Evolutionary conservation across 306 rosid species (phyloP).

Genomic region (Rosa persica): DNA sequence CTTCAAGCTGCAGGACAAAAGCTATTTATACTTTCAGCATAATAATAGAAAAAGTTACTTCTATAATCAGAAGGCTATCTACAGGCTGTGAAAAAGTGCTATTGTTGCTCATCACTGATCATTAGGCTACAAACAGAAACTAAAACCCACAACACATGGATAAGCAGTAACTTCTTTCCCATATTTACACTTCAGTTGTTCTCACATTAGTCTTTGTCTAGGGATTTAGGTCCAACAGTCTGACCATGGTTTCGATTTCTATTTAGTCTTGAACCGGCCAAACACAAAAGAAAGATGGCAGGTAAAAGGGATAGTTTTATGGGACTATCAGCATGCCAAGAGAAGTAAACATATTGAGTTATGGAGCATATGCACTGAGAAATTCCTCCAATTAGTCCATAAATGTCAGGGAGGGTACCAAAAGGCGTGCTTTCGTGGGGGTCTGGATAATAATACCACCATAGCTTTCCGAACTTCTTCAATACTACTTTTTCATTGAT

Average conservation of each 20-base stretch:
- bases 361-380: background rate
- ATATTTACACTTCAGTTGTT: background rate
- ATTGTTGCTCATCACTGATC: background rate
- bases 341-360: background rate
- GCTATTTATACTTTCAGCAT: background rate
- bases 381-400: background rate
- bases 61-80: background rate
- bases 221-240: background rate
- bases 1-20: background rate
- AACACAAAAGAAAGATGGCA: conserved; percentile 6
- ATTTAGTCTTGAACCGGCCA: conserved; percentile 12
- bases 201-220: background rate
- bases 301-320: background rate
- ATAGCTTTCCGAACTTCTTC: background rate
- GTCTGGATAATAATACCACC: conserved; percentile 4
- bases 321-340: conserved; percentile 1
- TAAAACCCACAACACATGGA: background rate
- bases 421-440: background rate
- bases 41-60: background rate
- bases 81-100: background rate
- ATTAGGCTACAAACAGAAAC: background rate
- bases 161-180: background rate
- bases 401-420: background rate
- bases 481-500: background rate
- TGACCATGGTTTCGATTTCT: background rate